Conservation (phyloP, 148 eudicot species). For the Silene uniflora region DNA sequence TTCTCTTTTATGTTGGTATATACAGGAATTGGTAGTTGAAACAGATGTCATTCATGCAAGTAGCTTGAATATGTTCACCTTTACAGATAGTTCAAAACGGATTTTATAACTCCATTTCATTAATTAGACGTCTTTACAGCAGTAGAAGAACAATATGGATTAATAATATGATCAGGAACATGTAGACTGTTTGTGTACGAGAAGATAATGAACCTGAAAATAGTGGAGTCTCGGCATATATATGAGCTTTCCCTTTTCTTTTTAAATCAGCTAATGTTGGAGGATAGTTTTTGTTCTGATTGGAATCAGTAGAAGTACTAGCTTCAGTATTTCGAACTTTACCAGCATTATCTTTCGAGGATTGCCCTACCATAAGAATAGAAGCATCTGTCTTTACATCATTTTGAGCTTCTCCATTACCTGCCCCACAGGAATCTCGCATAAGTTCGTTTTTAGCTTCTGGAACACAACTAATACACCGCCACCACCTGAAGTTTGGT, state of each 20-base stretch:
- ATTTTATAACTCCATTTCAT: neutral
- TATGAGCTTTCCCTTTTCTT: conserved; percentile 35
- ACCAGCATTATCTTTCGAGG: conserved; percentile 17
- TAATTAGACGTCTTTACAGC: neutral
- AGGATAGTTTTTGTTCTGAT: conserved; percentile 20
- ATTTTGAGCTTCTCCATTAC: conserved; percentile 13
- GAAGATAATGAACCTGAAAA: conserved; percentile 23
- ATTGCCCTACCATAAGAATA: conserved; percentile 12
- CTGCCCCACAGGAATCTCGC: neutral
- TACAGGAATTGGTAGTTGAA: neutral
- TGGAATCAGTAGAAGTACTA: conserved; percentile 29
- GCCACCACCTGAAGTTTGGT: conserved; percentile 61
- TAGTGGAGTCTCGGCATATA: conserved; percentile 14
- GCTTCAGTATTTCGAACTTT: conserved; percentile 24
- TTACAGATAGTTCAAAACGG: neutral
- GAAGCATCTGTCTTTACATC: conserved; percentile 8
- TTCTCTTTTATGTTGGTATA: neutral
- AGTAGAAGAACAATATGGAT: neutral
- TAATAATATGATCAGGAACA: neutral
- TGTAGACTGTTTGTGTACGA: neutral
- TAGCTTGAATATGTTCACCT: neutral
- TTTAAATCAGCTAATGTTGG: conserved; percentile 18
- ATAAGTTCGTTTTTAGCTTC: conserved; percentile 8
- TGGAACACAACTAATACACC: conserved; percentile 36
- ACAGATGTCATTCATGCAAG: neutral